Conservation (phyloP, 2,329 filamentous ascomycete species). For the Nemania abortiva region DNA sequence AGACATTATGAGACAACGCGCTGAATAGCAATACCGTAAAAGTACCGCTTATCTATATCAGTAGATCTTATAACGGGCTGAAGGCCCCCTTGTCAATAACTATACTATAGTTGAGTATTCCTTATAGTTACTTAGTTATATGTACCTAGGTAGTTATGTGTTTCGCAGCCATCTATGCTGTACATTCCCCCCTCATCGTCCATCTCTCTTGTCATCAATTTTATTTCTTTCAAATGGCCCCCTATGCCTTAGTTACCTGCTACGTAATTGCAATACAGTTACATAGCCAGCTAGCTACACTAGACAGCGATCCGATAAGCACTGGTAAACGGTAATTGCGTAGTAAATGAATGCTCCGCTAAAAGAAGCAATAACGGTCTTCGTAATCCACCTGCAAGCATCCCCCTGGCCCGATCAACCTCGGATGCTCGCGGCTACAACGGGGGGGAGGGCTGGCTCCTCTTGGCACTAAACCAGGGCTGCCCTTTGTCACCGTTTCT, state of each 20-base stretch:
- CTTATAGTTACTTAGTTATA: neutral
- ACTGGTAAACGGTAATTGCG: too few relatives aligned
- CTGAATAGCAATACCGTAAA: constrained; percentile 8
- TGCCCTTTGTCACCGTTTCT: constrained; percentile 19
- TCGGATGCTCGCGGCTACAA: constrained; percentile 37
- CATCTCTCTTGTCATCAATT: too few relatives aligned
- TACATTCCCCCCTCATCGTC: too few relatives aligned
- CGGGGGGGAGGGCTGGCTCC: constrained; percentile 30
- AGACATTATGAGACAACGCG: constrained; percentile 31
- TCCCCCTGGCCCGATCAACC: constrained; percentile 30
- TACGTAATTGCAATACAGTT: too few relatives aligned
- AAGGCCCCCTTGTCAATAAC: neutral
- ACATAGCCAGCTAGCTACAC: neutral
- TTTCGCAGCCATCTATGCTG: neutral
- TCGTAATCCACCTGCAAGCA: constrained; percentile 37
- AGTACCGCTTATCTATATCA: constrained; percentile 19
- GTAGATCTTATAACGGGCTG: constrained; percentile 24
- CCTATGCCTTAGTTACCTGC: too few relatives aligned
- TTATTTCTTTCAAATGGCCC: too few relatives aligned
- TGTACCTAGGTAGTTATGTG: neutral
- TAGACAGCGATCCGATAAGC: too few relatives aligned
- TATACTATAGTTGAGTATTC: neutral
- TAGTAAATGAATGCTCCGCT: constrained; percentile 27
- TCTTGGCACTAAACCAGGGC: constrained; percentile 26
- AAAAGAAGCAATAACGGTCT: constrained; percentile 40